phyloP scores from a whole-genome alignment of 2,329 filamentous ascomycete genomes.

The Diaporthe ampelina region DNA sequence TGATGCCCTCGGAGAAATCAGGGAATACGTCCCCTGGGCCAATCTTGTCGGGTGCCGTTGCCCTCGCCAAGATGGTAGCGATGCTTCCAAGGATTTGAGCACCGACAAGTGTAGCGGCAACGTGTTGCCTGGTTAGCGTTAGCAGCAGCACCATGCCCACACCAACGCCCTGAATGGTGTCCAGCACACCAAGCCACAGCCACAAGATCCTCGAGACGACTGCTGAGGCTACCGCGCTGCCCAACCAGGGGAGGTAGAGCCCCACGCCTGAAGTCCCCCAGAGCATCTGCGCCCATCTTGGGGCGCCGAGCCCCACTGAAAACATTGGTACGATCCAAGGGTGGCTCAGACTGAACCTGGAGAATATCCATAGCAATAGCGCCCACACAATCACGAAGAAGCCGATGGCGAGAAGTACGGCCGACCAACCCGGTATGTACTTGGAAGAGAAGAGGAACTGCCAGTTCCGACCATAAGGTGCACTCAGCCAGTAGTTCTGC shows the following conservation, averaged over 20 bases:
- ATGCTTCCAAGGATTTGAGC: slow-evolving; percentile 74
- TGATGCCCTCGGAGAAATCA: slow-evolving; percentile 65
- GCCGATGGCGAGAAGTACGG: slow-evolving; percentile 67
- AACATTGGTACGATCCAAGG: slow-evolving; percentile 78
- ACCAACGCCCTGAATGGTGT: slow-evolving; percentile 75
- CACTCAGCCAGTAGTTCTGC: slow-evolving; percentile 77
- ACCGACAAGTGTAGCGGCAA: slow-evolving; percentile 71
- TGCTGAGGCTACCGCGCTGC: slow-evolving; percentile 63
- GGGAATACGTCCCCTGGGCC: slow-evolving; percentile 75
- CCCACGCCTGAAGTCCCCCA: slow-evolving; percentile 74
- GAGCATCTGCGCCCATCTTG: slow-evolving; percentile 77
- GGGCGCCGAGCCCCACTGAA: slow-evolving; percentile 74
- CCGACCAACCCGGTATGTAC: slow-evolving; percentile 68
- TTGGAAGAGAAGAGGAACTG: slow-evolving; percentile 73
- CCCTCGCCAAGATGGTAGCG: slow-evolving; percentile 73
- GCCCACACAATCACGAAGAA: slow-evolving; percentile 71
- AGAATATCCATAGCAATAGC: slow-evolving; percentile 64
- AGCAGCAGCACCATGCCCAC: slow-evolving; percentile 77
- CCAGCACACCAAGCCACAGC: slow-evolving; percentile 77
- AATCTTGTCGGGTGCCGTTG: slow-evolving; percentile 70
- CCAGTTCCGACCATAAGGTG: slow-evolving; percentile 78
- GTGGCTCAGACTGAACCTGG: slow-evolving; percentile 70
- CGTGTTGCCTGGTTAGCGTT: slow-evolving; percentile 75
- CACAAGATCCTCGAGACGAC: slow-evolving; percentile 70
- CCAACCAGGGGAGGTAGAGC: slow-evolving; percentile 72